A percentile compares a stretch with the other conserved stretches of the same genome.
These are phyloP conservation scores for Chloranthus sessilifolius DNA, from an alignment of 164 flowering plant genomes.

Conservation along the genomic window DNA sequence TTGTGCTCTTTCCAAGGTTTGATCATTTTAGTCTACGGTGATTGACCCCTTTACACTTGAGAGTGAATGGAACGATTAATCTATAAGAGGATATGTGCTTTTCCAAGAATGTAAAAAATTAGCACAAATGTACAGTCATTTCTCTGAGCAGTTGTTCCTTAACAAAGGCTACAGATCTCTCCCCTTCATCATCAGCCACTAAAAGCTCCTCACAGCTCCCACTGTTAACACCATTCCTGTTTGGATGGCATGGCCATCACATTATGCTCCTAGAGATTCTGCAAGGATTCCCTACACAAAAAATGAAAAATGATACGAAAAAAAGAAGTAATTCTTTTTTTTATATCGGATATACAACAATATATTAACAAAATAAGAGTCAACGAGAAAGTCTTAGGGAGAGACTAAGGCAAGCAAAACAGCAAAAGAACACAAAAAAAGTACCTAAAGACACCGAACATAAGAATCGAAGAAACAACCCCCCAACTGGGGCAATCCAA, in stretches of 20 bases:
- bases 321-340: too few species aligned
- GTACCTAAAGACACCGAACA: neutral
- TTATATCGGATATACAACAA: neutral
- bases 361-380: too few species aligned
- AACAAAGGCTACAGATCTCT: constrained; percentile 62
- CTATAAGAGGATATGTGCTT: too few species aligned
- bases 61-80: too few species aligned
- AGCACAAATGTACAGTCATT: constrained; percentile 60
- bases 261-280: constrained; percentile 48
- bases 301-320: neutral
- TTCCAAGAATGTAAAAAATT: neutral
- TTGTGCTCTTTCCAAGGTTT: too few species aligned
- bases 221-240: constrained; percentile 34
- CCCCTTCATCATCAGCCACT: constrained; percentile 77
- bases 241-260: constrained; percentile 38
- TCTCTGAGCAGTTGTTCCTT: constrained; percentile 82
- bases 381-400: too few species aligned
- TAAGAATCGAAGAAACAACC: too few species aligned
- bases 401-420: too few species aligned
- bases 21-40: too few species aligned
- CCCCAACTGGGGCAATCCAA: too few species aligned
- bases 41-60: too few species aligned
- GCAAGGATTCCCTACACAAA: constrained; percentile 53
- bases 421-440: too few species aligned
- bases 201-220: constrained; percentile 55